Evolutionary conservation across 805 yeast genomes (phyloP).

Genomic region (Blastobotrys parvus): DNA sequence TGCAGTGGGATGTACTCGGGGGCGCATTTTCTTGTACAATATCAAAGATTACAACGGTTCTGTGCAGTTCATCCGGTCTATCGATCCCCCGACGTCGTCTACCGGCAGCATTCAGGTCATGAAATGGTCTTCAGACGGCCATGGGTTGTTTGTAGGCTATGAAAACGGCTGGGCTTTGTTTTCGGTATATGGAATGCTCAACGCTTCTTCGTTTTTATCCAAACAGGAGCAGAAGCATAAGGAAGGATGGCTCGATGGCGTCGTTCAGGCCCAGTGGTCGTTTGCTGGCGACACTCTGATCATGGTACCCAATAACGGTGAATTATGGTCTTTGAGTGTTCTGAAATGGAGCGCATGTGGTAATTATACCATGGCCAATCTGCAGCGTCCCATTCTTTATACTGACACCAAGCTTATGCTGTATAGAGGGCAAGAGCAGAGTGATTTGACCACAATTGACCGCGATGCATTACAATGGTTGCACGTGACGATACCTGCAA

Average conservation of each 20-base stretch:
- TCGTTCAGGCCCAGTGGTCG: slow-evolving; percentile 27
- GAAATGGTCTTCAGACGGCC: slow-evolving; percentile 33
- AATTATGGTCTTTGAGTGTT: slow-evolving; percentile 20
- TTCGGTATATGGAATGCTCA: slow-evolving; percentile 41
- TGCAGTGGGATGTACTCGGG: slow-evolving; percentile 33
- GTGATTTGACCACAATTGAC: slow-evolving; percentile 32
- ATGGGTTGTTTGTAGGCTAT: slow-evolving; percentile 26
- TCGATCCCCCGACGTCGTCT: slow-evolving; percentile 22
- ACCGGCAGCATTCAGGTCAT: slow-evolving; percentile 22
- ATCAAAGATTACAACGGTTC: slow-evolving; percentile 30
- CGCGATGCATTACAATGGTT: slow-evolving; percentile 41
- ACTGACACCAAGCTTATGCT: slow-evolving; percentile 34
- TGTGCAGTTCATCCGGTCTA: slow-evolving; percentile 24
- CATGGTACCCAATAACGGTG: slow-evolving; percentile 20
- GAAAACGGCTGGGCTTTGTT: slow-evolving; percentile 40
- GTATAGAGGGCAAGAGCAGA: slow-evolving; percentile 41
- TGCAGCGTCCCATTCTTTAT: slow-evolving; percentile 37
- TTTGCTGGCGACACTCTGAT: slow-evolving; percentile 31
- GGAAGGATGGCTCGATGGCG: slow-evolving; percentile 22
- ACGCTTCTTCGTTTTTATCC: slow-evolving; percentile 32
- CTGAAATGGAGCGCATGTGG: slow-evolving; percentile 26
- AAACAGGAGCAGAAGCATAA: slow-evolving; percentile 16
- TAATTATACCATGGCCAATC: slow-evolving; percentile 21
- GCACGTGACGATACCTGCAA: slow-evolving; percentile 37
- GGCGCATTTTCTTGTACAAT: slow-evolving; percentile 32